These are phyloP conservation scores for Umbelopsis ramanniana DNA, from an alignment of 192 early-diverging fungal species.

Conservation along the genomic window DNA sequence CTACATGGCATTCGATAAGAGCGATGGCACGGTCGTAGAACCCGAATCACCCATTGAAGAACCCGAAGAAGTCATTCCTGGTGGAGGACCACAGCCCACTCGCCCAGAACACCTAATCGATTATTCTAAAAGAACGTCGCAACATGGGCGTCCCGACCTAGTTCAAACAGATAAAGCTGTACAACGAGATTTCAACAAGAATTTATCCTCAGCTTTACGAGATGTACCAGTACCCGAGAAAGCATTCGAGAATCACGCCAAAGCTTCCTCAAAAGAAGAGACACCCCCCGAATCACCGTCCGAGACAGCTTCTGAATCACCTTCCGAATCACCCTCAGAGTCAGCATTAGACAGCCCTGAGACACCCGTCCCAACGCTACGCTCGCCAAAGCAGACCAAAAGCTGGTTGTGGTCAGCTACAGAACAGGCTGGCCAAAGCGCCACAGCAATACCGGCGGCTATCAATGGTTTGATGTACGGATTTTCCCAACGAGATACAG, in stretches of 20 bases:
- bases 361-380: background rate
- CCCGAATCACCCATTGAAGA: background rate
- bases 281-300: background rate
- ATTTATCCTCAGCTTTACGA: background rate
- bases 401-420: background rate
- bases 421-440: background rate
- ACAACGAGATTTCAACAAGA: background rate
- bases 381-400: background rate
- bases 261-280: background rate
- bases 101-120: background rate
- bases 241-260: background rate
- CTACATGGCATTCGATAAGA: constrained; percentile 24
- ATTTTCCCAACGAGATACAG: constrained; percentile 40
- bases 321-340: background rate
- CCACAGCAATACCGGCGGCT: constrained; percentile 1
- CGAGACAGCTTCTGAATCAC: background rate
- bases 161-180: background rate
- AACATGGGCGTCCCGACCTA: constrained; percentile 6
- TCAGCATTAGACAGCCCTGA: background rate
- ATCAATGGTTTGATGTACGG: constrained; percentile 24
- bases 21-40: constrained; percentile 6
- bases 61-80: background rate
- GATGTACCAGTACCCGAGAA: background rate
- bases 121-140: background rate
- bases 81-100: background rate